phyloP scores from a whole-genome alignment of 1,284 basidiomycete species.

The Chalciporus piperatoides region DNA sequence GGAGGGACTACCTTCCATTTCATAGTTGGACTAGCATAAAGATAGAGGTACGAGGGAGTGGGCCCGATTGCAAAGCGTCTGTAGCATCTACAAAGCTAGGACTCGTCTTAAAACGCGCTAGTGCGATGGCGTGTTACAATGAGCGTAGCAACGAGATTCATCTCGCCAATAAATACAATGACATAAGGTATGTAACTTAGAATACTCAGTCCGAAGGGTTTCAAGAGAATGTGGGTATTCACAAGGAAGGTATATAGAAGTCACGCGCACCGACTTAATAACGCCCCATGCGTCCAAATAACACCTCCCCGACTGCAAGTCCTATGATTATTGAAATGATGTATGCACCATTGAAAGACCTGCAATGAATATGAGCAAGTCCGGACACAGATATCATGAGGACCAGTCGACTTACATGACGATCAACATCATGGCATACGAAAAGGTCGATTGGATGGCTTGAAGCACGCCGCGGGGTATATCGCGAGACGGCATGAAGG shows the following conservation, averaged over 20 bases:
- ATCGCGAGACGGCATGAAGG: conserved; percentile 60
- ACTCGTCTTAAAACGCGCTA: too few species aligned
- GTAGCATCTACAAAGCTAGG: too few species aligned
- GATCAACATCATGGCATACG: conserved; percentile 64
- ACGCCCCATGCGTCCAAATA: conserved; percentile 55
- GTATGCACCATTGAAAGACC: conserved; percentile 72
- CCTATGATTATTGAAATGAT: conserved; percentile 63
- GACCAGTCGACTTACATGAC: conserved; percentile 54
- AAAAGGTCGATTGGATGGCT: conserved; percentile 52
- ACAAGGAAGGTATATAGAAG: neutral
- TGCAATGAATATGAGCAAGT: conserved; percentile 28
- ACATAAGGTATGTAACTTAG: too few species aligned
- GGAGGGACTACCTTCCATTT: too few species aligned
- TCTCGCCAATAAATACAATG: too few species aligned
- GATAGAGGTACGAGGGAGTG: too few species aligned
- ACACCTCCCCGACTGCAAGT: conserved; percentile 59
- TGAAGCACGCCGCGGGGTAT: conserved; percentile 58
- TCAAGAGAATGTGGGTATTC: neutral
- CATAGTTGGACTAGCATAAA: too few species aligned
- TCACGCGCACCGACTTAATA: conserved; percentile 11
- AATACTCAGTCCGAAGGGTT: neutral
- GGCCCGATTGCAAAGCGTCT: too few species aligned
- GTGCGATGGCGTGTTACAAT: too few species aligned
- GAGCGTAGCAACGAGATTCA: too few species aligned
- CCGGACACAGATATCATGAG: neutral